These are phyloP conservation scores for Linum usitatissimum DNA, from an alignment of 345 rosid genomes.

Conservation along the genomic window DNA sequence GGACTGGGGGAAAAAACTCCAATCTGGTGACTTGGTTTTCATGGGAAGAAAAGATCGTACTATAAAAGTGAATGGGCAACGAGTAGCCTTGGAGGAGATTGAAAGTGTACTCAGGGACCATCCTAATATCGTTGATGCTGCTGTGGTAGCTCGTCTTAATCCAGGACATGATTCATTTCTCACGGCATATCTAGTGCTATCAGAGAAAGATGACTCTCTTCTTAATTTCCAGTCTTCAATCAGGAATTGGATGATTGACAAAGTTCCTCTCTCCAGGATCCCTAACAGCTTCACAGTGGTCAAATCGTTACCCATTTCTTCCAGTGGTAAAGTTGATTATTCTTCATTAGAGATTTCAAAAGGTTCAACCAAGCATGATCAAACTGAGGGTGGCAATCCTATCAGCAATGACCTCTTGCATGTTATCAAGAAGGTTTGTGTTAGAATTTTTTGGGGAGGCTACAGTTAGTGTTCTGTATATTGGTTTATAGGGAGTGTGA, in stretches of 20 bases:
- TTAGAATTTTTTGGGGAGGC: constrained; percentile 3
- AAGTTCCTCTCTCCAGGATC: constrained; percentile 65
- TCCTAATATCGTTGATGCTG: constrained; percentile 52
- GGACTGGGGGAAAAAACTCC: constrained; percentile 62
- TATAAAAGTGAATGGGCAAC: constrained; percentile 72
- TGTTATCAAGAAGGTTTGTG: constrained; percentile 59
- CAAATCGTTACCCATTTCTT: constrained; percentile 57
- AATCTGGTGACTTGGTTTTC: constrained; percentile 66
- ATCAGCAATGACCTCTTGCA: constrained; percentile 29
- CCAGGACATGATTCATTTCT: constrained; percentile 34
- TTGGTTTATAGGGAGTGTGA: neutral
- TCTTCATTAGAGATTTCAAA: constrained; percentile 33
- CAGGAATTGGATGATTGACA: constrained; percentile 50
- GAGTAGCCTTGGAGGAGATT: constrained; percentile 70
- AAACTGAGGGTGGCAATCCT: constrained; percentile 21
- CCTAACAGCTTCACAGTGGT: constrained; percentile 43
- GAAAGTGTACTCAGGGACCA: constrained; percentile 52
- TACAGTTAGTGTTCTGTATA: neutral
- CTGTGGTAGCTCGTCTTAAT: constrained; percentile 37
- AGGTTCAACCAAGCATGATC: constrained; percentile 14
- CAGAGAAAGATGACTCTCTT: constrained; percentile 30
- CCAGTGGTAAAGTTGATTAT: constrained; percentile 83
- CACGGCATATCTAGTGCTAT: constrained; percentile 44
- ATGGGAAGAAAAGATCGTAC: constrained; percentile 78
- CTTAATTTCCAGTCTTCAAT: constrained; percentile 32